These are phyloP conservation scores for Naganishia sp. DNA, from an alignment of 1,284 basidiomycete species.

Conservation along the genomic window DNA sequence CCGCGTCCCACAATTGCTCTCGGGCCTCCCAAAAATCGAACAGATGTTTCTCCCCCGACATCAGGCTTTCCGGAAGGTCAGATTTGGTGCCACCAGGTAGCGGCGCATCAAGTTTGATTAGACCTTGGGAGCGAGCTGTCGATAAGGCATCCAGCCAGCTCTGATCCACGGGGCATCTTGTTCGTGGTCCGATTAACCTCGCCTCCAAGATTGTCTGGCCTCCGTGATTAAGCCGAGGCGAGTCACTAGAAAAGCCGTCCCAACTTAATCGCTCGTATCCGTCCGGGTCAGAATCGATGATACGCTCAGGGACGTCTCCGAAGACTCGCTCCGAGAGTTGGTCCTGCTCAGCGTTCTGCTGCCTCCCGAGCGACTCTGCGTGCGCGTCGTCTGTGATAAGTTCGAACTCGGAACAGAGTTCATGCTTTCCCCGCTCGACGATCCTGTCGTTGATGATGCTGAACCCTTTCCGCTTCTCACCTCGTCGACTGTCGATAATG, in stretches of 20 bases:
- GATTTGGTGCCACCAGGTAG: not conserved
- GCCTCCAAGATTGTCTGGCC: not conserved
- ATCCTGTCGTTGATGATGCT: slow-evolving; percentile 14
- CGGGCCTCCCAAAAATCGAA: not conserved
- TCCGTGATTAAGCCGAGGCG: not conserved
- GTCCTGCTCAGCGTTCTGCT: slow-evolving; percentile 13
- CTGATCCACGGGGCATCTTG: slow-evolving; percentile 2
- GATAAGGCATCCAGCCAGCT: slow-evolving; percentile 16
- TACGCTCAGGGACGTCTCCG: slow-evolving; percentile 16
- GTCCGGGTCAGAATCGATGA: slow-evolving; percentile 22
- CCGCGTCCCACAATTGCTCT: not conserved
- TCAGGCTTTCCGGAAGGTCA: not conserved
- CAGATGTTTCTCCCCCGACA: not conserved
- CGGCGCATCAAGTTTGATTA: slow-evolving; percentile 4
- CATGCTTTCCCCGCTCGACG: slow-evolving; percentile 17
- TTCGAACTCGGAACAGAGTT: not conserved
- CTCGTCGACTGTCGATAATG: slow-evolving; percentile 21
- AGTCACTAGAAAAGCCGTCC: not conserved
- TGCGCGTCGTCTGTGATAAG: slow-evolving; percentile 1
- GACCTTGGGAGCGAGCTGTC: slow-evolving; percentile 6
- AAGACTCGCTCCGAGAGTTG: slow-evolving; percentile 5
- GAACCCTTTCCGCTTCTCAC: slow-evolving; percentile 23
- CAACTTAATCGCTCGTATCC: slow-evolving; percentile 20
- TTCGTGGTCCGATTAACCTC: not conserved
- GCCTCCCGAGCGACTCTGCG: not conserved